A percentile compares a stretch with the other conserved stretches of the same genome.
These are phyloP conservation scores for Scortechinia acanthostroma DNA, from an alignment of 2,329 filamentous ascomycete genomes.

Conservation along the genomic window DNA sequence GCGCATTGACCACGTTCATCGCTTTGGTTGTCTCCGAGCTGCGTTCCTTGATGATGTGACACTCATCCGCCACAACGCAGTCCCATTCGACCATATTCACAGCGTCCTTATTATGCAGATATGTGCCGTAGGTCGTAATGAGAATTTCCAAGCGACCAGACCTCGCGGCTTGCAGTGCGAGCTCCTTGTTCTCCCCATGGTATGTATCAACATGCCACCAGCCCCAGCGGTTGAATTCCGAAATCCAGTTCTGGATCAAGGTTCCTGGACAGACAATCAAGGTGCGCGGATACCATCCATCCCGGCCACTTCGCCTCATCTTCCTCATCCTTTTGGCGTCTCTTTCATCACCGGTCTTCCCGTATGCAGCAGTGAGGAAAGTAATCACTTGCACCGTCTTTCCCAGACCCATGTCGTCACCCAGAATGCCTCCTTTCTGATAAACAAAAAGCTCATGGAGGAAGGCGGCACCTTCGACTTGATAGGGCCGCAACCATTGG, in stretches of 20 bases:
- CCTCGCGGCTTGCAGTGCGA: conserved; percentile 64
- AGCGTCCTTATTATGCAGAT: conserved; percentile 65
- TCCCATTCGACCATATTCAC: conserved; percentile 90
- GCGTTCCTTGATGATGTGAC: conserved; percentile 78
- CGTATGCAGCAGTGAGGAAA: conserved; percentile 84
- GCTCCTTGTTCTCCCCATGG: conserved; percentile 65
- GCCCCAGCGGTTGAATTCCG: conserved; percentile 81
- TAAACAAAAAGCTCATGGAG: conserved; percentile 84
- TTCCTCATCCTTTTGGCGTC: conserved; percentile 85
- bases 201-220: conserved; percentile 88
- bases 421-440: conserved; percentile 82
- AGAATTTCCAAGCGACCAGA: conserved; percentile 79
- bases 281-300: conserved; percentile 73
- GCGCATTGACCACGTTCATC: conserved; percentile 82
- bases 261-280: conserved; percentile 85
- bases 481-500: conserved; percentile 86
- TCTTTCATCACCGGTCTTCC: conserved; percentile 83
- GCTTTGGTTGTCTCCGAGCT: conserved; percentile 72
- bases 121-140: conserved; percentile 90
- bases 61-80: conserved; percentile 88
- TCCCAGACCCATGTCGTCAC: conserved; percentile 94
- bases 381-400: conserved; percentile 96
- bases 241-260: conserved; percentile 84
- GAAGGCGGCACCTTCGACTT: conserved; percentile 77
- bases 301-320: conserved; percentile 50